Evolutionary conservation across 257 asterid genomes (phyloP), one percentile per base, ranked within the genome.

Genomic region (Scutellaria baicalensis): DNA sequence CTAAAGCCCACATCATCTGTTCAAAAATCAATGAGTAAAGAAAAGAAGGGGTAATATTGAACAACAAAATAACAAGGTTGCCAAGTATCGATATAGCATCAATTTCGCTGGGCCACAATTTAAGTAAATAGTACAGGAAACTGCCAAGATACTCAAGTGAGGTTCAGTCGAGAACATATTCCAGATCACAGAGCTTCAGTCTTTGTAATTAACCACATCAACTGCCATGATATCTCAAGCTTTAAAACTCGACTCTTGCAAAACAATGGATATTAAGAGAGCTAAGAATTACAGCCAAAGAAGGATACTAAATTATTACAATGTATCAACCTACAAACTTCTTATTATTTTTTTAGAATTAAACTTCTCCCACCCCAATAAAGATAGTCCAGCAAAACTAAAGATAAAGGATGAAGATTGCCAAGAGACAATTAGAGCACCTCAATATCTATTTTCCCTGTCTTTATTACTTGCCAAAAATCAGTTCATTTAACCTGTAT

Each of bases 1-100:
- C 99, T 65, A 93, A 73, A 17, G 99, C 99, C 99, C 99, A 93
- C 99, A 93, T 93, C 96, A 93, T 87, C 99, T 93, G 82, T 75
- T 43, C 74, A 64, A 65, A 61, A 40, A 23, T 42, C 51, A 60
- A 74, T 57, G 12, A 80, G 69, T 57, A 69, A 55, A 38, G 5
- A 48, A 78, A 49, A 2, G 18, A 70, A 66, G 31, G 14, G 49
- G 31, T 48, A 39, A 59, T 43, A 54, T 42, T 57, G 31, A 8
- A 11, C 20, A 50, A 17, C 9, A 5, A 20, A 2, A 21, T 9
- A 39, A 11, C 31, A 35, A 56, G 6, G 12, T 56, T 23, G n/a
- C 9, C 8, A 42, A 43, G 33, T 23, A 13, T 36, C 14, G 38
- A 6, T 11, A 40, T 13, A 38, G 31, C 44, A 55, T 27, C 45